phyloP scores from a whole-genome alignment of 2,329 filamentous ascomycete genomes.

The Aspergillus sp. region DNA sequence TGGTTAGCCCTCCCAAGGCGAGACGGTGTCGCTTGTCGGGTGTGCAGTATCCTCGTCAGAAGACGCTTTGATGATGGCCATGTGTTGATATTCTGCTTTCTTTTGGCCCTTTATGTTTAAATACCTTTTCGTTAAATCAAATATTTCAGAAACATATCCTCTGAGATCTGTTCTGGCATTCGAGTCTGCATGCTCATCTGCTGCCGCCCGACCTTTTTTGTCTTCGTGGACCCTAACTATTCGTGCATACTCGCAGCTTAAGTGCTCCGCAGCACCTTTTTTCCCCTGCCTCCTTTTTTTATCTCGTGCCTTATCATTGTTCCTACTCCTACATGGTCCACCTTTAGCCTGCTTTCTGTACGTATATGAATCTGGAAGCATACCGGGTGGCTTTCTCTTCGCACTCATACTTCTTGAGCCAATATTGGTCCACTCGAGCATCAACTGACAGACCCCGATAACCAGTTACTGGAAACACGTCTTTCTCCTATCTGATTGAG shows the following conservation, averaged over 20 bases:
- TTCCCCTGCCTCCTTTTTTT: slow-evolving; percentile 20
- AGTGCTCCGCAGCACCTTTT: slow-evolving; percentile 13
- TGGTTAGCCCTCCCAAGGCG: slow-evolving; percentile 21
- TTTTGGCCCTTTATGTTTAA: slow-evolving; percentile 13
- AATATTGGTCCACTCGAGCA: slow-evolving; percentile 28
- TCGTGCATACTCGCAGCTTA: slow-evolving; percentile 27
- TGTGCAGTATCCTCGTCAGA: slow-evolving; percentile 16
- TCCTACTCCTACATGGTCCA: slow-evolving; percentile 20
- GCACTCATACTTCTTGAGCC: slow-evolving; percentile 28
- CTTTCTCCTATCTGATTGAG: slow-evolving; percentile 17
- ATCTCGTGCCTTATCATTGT: slow-evolving; percentile 21
- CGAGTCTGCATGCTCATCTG: slow-evolving; percentile 30
- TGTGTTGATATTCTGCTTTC: slow-evolving; percentile 18
- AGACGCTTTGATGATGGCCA: slow-evolving; percentile 20
- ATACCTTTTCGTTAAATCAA: slow-evolving; percentile 19
- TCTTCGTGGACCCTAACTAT: slow-evolving; percentile 34
- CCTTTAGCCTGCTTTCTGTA: slow-evolving; percentile 19
- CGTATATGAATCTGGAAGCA: slow-evolving; percentile 26
- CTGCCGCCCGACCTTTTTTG: slow-evolving; percentile 16
- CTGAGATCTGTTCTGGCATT: slow-evolving; percentile 24
- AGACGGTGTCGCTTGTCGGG: slow-evolving; percentile 14
- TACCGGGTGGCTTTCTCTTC: slow-evolving; percentile 33
- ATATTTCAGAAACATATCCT: slow-evolving; percentile 17
- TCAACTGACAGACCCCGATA: slow-evolving; percentile 25
- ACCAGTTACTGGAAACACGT: slow-evolving; percentile 37